phyloP scores from a whole-genome alignment of 2,329 filamentous ascomycete species.

The Colletotrichum costaricense region DNA sequence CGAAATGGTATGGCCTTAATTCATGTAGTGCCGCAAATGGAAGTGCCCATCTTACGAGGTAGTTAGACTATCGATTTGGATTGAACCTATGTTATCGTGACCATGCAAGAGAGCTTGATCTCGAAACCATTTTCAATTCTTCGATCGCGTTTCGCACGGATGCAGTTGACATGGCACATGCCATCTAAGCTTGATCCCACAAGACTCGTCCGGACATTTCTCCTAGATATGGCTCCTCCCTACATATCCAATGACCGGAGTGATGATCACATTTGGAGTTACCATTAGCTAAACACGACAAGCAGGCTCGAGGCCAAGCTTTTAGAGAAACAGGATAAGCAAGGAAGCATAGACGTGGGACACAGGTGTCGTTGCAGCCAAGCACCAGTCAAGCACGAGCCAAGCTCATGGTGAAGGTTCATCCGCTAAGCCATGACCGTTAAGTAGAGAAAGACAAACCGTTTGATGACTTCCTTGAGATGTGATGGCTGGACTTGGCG shows the following conservation, averaged over 20 bases:
- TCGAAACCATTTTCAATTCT: too few relatives aligned
- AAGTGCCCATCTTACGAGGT: too few relatives aligned
- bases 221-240: not conserved
- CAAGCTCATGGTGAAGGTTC: not conserved
- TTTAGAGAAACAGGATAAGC: constrained; percentile 13
- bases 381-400: not conserved
- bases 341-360: not conserved
- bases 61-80: too few relatives aligned
- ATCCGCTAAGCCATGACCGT: not conserved
- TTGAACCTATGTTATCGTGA: too few relatives aligned
- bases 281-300: not conserved
- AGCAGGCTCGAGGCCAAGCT: constrained; percentile 3
- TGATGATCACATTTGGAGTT: not conserved
- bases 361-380: not conserved
- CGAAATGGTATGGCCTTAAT: not conserved
- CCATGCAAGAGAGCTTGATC: too few relatives aligned
- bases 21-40: not conserved
- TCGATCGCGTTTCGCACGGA: not conserved
- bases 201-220: not conserved
- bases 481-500: not conserved
- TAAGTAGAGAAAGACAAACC: not conserved
- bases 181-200: not conserved
- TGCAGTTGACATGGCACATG: not conserved
- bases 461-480: not conserved
- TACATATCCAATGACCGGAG: not conserved